phyloP scores from a whole-genome alignment of 1,139 yeast species.

The Geotrichum histeridarum region DNA sequence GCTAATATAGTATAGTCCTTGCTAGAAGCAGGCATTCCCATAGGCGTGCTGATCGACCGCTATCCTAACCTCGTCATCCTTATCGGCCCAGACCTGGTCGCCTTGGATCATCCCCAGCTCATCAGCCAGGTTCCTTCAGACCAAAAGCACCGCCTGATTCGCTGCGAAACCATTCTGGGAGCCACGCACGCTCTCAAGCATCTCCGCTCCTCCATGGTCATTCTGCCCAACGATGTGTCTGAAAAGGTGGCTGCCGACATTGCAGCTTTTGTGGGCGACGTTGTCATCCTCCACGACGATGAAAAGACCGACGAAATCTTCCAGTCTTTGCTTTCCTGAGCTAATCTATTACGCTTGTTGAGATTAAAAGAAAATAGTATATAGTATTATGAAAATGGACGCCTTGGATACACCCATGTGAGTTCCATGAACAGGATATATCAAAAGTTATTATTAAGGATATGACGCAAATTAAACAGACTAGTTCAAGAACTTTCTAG shows the following conservation, averaged over 20 bases:
- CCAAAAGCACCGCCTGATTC: conserved; percentile 29
- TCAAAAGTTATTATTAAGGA: neutral
- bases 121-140: conserved; percentile 24
- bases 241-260: conserved; percentile 23
- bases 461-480: neutral
- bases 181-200: conserved; percentile 34
- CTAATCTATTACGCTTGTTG: conserved; percentile 18
- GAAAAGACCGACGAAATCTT: conserved; percentile 15
- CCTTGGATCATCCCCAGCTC: conserved; percentile 20
- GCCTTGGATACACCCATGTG: neutral
- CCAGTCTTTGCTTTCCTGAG: conserved; percentile 20
- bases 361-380: neutral
- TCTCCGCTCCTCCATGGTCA: conserved; percentile 30
- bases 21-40: conserved; percentile 27
- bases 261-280: conserved; percentile 28
- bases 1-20: conserved; percentile 12
- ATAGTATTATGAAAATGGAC: neutral
- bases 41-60: conserved; percentile 23
- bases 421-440: neutral
- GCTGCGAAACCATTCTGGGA: conserved; percentile 34
- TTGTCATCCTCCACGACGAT: conserved; percentile 22
- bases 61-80: conserved; percentile 30
- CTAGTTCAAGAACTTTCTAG: conserved; percentile 13
- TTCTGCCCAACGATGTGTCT: conserved; percentile 28
- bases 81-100: conserved; percentile 27